Evolutionary conservation across 768 basidiomycete species (phyloP).

Genomic region (Lactifluus volemus): DNA sequence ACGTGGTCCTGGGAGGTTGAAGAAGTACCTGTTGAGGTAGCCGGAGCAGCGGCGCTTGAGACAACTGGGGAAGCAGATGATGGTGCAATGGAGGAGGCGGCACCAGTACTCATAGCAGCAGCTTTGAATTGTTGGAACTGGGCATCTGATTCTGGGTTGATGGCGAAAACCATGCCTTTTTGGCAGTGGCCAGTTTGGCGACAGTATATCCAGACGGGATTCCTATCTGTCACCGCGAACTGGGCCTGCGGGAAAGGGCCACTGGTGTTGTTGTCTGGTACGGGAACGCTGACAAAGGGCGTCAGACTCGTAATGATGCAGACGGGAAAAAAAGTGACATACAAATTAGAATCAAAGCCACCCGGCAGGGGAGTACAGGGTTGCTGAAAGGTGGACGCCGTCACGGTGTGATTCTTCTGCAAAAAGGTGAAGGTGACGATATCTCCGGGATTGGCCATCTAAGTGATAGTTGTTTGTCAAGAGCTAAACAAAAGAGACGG

Average conservation of each 20-base stretch:
- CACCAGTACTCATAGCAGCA: constrained; percentile 34
- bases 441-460: constrained; percentile 43
- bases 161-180: constrained; percentile 57
- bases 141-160: constrained; percentile 50
- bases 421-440: constrained; percentile 41
- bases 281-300: constrained; percentile 36
- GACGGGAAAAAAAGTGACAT: constrained; percentile 19
- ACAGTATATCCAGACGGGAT: constrained; percentile 55
- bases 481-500: no score
- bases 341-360: constrained; percentile 58
- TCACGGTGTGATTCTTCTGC: constrained; percentile 50
- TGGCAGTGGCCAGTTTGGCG: constrained; percentile 47
- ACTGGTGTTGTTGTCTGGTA: constrained; percentile 32
- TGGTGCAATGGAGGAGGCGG: constrained; percentile 12
- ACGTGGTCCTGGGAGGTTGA: constrained; percentile 26
- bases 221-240: constrained; percentile 32
- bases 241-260: constrained; percentile 39
- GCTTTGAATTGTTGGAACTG: constrained; percentile 38
- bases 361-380: constrained; percentile 36
- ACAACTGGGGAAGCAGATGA: constrained; percentile 22
- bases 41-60: constrained; percentile 28
- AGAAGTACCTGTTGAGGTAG: constrained; percentile 7
- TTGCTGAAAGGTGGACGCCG: constrained; percentile 42
- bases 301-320: constrained; percentile 14
- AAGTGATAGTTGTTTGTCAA: background rate